phyloP scores from a whole-genome alignment of 2,329 filamentous ascomycete species.

The Ascocoryne sarcoides region DNA sequence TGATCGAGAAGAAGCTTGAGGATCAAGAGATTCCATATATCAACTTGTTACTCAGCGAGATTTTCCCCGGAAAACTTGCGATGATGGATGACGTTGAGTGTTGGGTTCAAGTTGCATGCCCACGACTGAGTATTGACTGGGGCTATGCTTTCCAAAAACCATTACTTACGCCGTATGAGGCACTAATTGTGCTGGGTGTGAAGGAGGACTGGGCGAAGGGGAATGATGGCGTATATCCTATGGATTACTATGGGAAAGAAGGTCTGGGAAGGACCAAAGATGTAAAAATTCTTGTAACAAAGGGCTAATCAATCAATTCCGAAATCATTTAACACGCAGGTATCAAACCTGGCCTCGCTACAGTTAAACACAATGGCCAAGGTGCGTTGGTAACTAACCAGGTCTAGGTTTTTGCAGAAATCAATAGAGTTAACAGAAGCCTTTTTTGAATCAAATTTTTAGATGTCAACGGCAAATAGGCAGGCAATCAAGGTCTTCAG shows the following conservation, averaged over 20 bases:
- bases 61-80: constrained; percentile 90
- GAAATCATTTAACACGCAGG: too few species aligned
- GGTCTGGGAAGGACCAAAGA: constrained; percentile 71
- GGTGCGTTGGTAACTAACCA: too few species aligned
- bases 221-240: constrained; percentile 69
- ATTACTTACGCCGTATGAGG: constrained; percentile 88
- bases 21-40: constrained; percentile 70
- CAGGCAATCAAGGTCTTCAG: too few species aligned
- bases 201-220: constrained; percentile 62
- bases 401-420: too few species aligned
- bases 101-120: constrained; percentile 97
- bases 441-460: too few species aligned
- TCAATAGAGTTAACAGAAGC: too few species aligned
- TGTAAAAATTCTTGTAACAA: constrained; percentile 6
- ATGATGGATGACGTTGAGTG: constrained; percentile 92
- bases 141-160: constrained; percentile 90
- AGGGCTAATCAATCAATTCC: constrained; percentile 9
- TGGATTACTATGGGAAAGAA: constrained; percentile 96
- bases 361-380: too few species aligned
- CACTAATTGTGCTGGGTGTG: constrained; percentile 77
- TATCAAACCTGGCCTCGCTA: too few species aligned
- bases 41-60: constrained; percentile 83
- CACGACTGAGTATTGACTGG: constrained; percentile 96
- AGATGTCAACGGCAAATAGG: too few species aligned
- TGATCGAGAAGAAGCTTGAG: constrained; percentile 72